Evolutionary conservation across 2,329 filamentous ascomycete genomes (phyloP), one percentile per base, ranked within the genome.

Genomic region (Leptographium lundbergii): DNA sequence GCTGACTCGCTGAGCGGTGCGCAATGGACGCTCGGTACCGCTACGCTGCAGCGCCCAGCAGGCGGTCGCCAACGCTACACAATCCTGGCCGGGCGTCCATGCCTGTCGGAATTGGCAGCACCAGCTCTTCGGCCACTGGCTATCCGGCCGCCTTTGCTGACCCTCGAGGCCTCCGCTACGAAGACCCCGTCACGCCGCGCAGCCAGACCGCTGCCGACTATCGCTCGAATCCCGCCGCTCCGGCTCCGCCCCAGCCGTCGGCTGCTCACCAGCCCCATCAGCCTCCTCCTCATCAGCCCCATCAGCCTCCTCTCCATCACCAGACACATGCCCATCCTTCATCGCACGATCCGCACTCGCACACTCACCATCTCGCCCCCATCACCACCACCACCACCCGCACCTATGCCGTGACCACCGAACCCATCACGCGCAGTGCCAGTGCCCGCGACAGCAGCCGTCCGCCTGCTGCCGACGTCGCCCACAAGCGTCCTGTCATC

Each of bases 391-490:
- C 27, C 32, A 77, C 75, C 11, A 77, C 79, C 22, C 61, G 61
- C 55, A 79, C 80, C 13, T 85, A 84, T 65, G 78, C 79, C 57
- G 75, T 82, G 58, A 75, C 75, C 59, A 76, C 79, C 54, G 81
- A 85, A 51, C 73, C 77, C 42, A 66, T 77, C 24, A 66, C 73
- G 47, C 74, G 78, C 61, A 75, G 72, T 60, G 72, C 74, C 54
- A 78, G 72, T 65, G 69, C 75, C 47, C 77, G 78, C 62, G 78
- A 81, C 34, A 68, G 70, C 42, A 74, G 78, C 67, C 78, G 78
- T 32, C 77, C 77, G 9, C 73, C 76, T 1, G 81, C 79, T 1
- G 62, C 81, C 27, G 82, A 85, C 59, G 70, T 76, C 17, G 67
- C 71, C 27, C 68, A 70, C 45, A 73, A 77, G 48, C 79, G 81